Conservation (phyloP, 768 basidiomycete species). For the Trametes elegans region DNA sequence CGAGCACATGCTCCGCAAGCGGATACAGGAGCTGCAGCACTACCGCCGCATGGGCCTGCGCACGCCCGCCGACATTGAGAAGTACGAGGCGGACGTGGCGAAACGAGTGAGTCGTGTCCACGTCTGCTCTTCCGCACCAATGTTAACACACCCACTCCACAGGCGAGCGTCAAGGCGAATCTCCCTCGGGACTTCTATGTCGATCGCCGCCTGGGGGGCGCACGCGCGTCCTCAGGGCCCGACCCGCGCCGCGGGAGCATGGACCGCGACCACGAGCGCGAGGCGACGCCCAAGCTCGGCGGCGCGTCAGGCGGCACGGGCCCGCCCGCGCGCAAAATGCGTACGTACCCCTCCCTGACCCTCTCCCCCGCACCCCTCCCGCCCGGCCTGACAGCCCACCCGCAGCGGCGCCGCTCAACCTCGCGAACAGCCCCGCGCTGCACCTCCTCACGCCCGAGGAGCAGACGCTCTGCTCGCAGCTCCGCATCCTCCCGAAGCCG, state of each 20-base stretch:
- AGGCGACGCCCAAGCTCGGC: conserved; percentile 52
- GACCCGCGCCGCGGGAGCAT: conserved; percentile 52
- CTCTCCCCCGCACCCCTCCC: conserved; percentile 44
- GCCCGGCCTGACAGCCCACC: conserved; percentile 88
- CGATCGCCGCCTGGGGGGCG: conserved; percentile 48
- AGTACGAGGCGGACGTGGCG: conserved; percentile 73
- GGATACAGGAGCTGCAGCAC: conserved; percentile 88
- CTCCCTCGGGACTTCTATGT: conserved; percentile 54
- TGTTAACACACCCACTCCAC: conserved; percentile 11
- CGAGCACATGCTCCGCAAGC: conserved; percentile 82
- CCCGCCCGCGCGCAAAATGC: conserved; percentile 41
- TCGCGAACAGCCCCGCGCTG: conserved; percentile 86
- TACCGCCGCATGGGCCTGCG: conserved; percentile 86
- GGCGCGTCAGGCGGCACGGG: conserved; percentile 29
- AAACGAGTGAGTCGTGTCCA: conserved; percentile 57
- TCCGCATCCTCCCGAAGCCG: conserved; percentile 92
- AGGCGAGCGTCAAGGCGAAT: conserved; percentile 65
- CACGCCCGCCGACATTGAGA: conserved; percentile 85
- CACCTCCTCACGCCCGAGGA: conserved; percentile 89
- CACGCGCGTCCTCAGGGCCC: conserved; percentile 53
- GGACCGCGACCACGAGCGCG: conserved; percentile 46
- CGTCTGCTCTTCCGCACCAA: background rate
- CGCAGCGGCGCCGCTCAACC: conserved; percentile 74
- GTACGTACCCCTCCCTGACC: conserved; percentile 30
- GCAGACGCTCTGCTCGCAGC: conserved; percentile 80